Evolutionary conservation across 2,329 filamentous ascomycete genomes (phyloP), one percentile per base, ranked within the genome.

Genomic region (Fusarium sacchari): DNA sequence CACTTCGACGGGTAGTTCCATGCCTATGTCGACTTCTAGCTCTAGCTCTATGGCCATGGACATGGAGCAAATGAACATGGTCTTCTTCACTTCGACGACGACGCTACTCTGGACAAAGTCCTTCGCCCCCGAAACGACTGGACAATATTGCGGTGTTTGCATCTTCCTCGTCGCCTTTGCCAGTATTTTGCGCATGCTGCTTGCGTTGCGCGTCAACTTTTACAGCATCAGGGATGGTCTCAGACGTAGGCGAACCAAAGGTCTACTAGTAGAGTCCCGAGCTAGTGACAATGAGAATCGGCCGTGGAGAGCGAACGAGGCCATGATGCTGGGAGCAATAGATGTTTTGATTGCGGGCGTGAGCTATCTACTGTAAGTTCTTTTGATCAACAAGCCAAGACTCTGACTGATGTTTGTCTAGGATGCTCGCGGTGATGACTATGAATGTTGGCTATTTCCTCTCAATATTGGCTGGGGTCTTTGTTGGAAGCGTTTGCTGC

Each of bases 61-160:
- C 1, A 59, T 59, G 56, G 20, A 59, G 34, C 56, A 59, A 37
- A 59, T 59, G 56, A 50, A 50, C 7, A 59, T 59, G 56, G 42
- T 50, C 18, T 59, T 59, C 26, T 59, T 59, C 11, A 50, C 11
- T n/a, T 59, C 56, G 1, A 17, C 42, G 4, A 39, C 24, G 1
- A 59, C 56, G 12, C 30, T 46, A 7, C 42, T 59, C 1, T 59
- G 56, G 56, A 37, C 56, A 20, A 59, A 37, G 18, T 30, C 56
- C 2, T 59, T 59, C 3, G 34, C 30, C 2, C 56, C 56, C 24
- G n/a, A 14, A 12, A 59, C 56, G 18, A 59, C 26, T 1, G 56
- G 56, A 9, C 56, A 59, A 13, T 59, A 59, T 12, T 26, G 24
- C 1, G 56, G 56, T 20, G 30, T 30, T 39, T 59, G 56, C 42